Percentiles rank a stretch among this genome's conserved stretches.
Evolutionary conservation across 495 filamentous ascomycete genomes (phyloP).

Genomic region (Aspergillus ostianus): DNA sequence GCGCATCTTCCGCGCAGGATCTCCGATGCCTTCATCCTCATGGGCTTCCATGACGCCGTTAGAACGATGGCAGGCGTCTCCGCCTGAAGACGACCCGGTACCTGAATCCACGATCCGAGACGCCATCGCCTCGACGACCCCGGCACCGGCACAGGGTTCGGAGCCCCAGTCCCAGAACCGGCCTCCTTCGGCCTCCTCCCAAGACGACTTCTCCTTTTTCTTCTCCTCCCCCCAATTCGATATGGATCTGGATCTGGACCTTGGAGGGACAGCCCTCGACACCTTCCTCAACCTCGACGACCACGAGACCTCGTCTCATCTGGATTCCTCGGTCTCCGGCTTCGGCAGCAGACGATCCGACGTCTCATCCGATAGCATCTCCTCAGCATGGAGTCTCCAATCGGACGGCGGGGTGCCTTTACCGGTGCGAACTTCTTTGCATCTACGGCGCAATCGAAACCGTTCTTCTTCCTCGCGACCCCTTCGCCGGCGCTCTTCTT

Average conservation of each 20-base stretch:
- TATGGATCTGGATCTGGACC: background rate
- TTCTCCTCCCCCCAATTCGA: background rate
- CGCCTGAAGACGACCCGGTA: slow-evolving; percentile 65
- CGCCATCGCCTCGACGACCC: slow-evolving; percentile 43
- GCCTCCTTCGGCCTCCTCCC: slow-evolving; percentile 25
- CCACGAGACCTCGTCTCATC: slow-evolving; percentile 23
- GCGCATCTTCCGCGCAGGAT: slow-evolving; percentile 27
- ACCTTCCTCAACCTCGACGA: slow-evolving; percentile 23
- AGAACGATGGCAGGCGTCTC: slow-evolving; percentile 77
- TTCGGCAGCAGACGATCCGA: slow-evolving; percentile 23
- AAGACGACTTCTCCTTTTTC: slow-evolving; percentile 22
- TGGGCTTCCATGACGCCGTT: slow-evolving; percentile 63
- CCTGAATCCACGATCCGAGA: slow-evolving; percentile 34
- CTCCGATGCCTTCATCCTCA: slow-evolving; percentile 39
- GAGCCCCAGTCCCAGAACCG: slow-evolving; percentile 34
- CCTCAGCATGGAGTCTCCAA: slow-evolving; percentile 49
- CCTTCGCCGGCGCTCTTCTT: slow-evolving; percentile 23
- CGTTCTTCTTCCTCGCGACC: background rate
- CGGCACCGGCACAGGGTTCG: slow-evolving; percentile 55
- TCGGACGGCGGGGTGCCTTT: slow-evolving; percentile 25
- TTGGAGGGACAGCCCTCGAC: background rate
- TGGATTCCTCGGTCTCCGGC: slow-evolving; percentile 30
- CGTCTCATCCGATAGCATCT: slow-evolving; percentile 36
- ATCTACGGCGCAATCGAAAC: background rate
- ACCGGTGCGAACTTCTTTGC: background rate